Evolutionary conservation across 768 basidiomycete genomes (phyloP), one percentile per base, ranked within the genome.

Genomic region (Cubamyces sp.): DNA sequence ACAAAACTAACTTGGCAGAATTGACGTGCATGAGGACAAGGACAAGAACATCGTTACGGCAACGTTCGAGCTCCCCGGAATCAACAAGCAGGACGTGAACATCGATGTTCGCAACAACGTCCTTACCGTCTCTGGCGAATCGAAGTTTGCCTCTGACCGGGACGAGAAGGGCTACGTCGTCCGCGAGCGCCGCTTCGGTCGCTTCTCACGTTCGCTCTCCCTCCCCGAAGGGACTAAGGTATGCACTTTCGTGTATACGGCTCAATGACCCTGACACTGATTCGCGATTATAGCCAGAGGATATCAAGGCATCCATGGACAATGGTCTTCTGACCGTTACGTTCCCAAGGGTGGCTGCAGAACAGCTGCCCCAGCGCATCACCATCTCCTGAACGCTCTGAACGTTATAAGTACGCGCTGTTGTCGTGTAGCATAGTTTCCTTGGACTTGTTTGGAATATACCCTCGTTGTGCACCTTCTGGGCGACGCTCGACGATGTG

Each of bases 31-130:
- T 62, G 82, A 85, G 64, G 73, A 83, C 54, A 41, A 65, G 2
- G 76, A 81, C 15, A 72, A 70, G 25, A 82, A 83, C 63, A 65
- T 75, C 16, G 78, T 87, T 46, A 82, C 80, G 0, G 85, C 84
- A 30, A 69, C 75, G 12, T 82, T 85, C 65, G 86, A 87, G 62
- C 71, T 87, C n/a, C 84, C 86, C 0, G 84, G 84, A 7, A 30
- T 85, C 47, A 74, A 75, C 60, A 79, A 81, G 23, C 79, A 84
- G 42, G 72, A 84, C 55, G 74, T 86, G 57, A 69, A 71, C 50
- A 79, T 87, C 58, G 82, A 86, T 55, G 69, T 83, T 9, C 76
- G 81, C 62, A 76, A 80, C 57, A 77, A 79, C 60, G 72, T 77
- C 9, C 79, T 87, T 49, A 80, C 73, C 41, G 67, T 87, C 57